Evolutionary conservation across 2,329 filamentous ascomycete genomes (phyloP), one percentile per base, ranked within the genome.

Genomic region (Boeremia lycopersici): DNA sequence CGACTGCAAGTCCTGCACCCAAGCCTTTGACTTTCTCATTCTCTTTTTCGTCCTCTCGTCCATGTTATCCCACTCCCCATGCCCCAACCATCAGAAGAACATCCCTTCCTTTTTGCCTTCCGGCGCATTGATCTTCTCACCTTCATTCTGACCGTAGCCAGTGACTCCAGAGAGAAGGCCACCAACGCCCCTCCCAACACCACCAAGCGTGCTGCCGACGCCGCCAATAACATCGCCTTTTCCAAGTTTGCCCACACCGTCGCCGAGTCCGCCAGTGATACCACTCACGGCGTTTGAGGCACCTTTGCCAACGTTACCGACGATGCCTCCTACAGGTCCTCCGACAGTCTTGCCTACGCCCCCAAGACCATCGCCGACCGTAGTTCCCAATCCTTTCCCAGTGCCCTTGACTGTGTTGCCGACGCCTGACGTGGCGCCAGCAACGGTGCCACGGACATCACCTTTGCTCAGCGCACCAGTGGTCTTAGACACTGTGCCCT

Each of bases 161-260:
- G 65, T 66, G 0, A 76, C 59, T 4, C 73, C 72, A 3, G 69
- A 70, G 5, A 74, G 41, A n/a, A 77, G 55, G 1, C 74, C 74
- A 3, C 73, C 71, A 40, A 76, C 68, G 0, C 74, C 74, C 36
- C 64, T 69, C 1, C 67, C 64, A 0, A 79, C 76, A 23, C 77
- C 77, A 12, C 76, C 76, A 15, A 77, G 65, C 6, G 74, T 77
- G 11, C 71, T 75, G 6, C 75, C 74, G 6, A 79, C 58, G 2
- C 76, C 77, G 2, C 78, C 78, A 23, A 79, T 65, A 2, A 80
- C 63, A 62, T 80, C 76, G 0, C 78, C 78, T 41, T 74, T 76
- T 0, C 78, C 77, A 1, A 80, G 47, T 58, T 78, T 78, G 2
- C 73, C 74, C 5, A 80, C 75, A 1, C 77, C 77, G n/a, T 77